Evolutionary conservation across 1,139 yeast genomes (phyloP).

Genomic region (Candida frijolesensis): DNA sequence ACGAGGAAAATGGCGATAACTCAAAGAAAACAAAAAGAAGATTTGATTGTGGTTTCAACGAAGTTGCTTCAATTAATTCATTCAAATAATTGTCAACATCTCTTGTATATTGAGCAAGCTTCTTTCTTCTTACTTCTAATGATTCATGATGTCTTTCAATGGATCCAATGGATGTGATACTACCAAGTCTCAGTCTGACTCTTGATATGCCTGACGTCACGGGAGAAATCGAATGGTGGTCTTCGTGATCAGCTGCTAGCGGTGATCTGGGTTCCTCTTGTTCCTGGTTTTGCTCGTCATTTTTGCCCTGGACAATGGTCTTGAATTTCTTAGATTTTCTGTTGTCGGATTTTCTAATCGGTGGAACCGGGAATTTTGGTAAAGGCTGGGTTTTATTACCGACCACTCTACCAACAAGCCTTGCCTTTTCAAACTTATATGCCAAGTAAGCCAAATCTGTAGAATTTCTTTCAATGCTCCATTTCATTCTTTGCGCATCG

Average conservation of each 20-base stretch:
- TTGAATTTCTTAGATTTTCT: slow-evolving; percentile 8
- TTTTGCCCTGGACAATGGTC: slow-evolving; percentile 2
- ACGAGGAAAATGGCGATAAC: slow-evolving; percentile 82
- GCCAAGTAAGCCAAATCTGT: slow-evolving; percentile 73
- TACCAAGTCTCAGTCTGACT: slow-evolving; percentile 35
- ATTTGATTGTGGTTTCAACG: slow-evolving; percentile 80
- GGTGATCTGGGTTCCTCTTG: not conserved
- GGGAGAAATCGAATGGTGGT: slow-evolving; percentile 12
- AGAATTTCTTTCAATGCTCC: slow-evolving; percentile 77
- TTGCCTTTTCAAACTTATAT: slow-evolving; percentile 59
- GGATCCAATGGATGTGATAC: slow-evolving; percentile 28
- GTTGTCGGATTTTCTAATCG: slow-evolving; percentile 20
- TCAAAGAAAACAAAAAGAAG: slow-evolving; percentile 84
- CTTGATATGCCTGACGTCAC: slow-evolving; percentile 20
- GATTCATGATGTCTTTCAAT: slow-evolving; percentile 36
- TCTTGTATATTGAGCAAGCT: slow-evolving; percentile 40
- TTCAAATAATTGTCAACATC: slow-evolving; percentile 66
- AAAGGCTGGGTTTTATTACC: slow-evolving; percentile 28
- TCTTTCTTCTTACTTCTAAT: slow-evolving; percentile 22
- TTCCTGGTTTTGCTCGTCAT: not conserved
- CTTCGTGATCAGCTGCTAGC: slow-evolving; percentile 9
- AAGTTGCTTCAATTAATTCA: slow-evolving; percentile 57
- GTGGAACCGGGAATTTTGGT: slow-evolving; percentile 37
- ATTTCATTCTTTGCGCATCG: slow-evolving; percentile 73
- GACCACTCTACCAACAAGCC: slow-evolving; percentile 19